Percentiles rank a stretch among this genome's conserved stretches.
Conservation (phyloP, 2,329 filamentous ascomycete species). For the Cordyceps farinosa region DNA sequence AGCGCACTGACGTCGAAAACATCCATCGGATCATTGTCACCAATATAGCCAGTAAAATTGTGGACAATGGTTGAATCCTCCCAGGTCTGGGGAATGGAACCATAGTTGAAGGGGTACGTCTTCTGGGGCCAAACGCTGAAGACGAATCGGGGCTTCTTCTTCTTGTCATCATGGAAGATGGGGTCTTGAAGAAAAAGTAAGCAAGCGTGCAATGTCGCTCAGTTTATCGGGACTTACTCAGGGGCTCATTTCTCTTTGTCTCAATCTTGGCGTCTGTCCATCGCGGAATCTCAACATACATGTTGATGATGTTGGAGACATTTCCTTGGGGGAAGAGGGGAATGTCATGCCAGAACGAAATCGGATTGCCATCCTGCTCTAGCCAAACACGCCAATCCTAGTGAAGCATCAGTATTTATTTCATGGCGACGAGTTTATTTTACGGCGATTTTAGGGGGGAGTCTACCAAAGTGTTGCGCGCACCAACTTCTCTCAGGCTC, state of each 20-base stretch:
- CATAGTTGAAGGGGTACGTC: constrained; percentile 41
- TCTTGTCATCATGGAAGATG: constrained; percentile 40
- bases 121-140: constrained; percentile 43
- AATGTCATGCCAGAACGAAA: constrained; percentile 42
- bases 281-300: constrained; percentile 40
- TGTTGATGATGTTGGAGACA: constrained; percentile 35
- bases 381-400: constrained; percentile 42
- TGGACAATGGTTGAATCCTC: constrained; percentile 40
- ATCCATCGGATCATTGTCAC: constrained; percentile 43
- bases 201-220: no score
- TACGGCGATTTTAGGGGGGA: not conserved
- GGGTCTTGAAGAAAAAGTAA: constrained; percentile 28
- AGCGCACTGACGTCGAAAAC: constrained; percentile 37
- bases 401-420: not conserved
- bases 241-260: constrained; percentile 36
- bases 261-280: constrained; percentile 42
- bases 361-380: constrained; percentile 36
- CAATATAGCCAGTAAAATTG: constrained; percentile 34
- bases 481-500: constrained; percentile 34
- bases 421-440: not conserved
- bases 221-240: constrained; percentile 28
- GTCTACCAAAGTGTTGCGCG: constrained; percentile 36
- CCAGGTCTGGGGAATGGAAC: constrained; percentile 44
- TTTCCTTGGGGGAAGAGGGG: constrained; percentile 36
- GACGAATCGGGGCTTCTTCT: constrained; percentile 36